Percentiles rank a stretch among this genome's conserved stretches.
These are phyloP conservation scores for Gynandropsis gynandra DNA, from an alignment of 345 rosid species.

Conservation along the genomic window DNA sequence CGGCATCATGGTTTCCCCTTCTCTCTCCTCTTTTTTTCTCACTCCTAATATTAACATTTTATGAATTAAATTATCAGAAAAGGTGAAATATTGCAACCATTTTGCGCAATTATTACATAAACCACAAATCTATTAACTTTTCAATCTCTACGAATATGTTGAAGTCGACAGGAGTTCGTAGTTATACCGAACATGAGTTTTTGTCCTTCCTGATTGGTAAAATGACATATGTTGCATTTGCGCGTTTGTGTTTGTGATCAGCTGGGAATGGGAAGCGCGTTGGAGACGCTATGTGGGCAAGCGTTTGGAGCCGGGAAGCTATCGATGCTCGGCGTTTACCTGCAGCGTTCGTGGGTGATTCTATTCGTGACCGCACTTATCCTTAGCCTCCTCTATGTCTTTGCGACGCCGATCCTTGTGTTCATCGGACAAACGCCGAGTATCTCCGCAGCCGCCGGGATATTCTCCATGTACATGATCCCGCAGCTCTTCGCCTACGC, in stretches of 20 bases:
- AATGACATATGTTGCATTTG: not conserved
- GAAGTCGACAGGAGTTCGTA: too few species aligned
- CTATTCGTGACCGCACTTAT: conserved; percentile 48
- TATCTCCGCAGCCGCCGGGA: conserved; percentile 67
- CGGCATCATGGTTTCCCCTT: conserved; percentile 56
- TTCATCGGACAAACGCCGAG: conserved; percentile 61
- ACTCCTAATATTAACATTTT: not conserved
- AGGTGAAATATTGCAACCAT: too few species aligned
- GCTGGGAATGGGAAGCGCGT: conserved; percentile 99
- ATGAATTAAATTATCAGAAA: too few species aligned
- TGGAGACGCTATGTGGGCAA: conserved; percentile 92
- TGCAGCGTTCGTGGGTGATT: conserved; percentile 92
- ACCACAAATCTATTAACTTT: not conserved
- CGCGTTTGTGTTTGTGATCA: conserved; percentile 14
- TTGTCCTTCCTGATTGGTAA: too few species aligned
- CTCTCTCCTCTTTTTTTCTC: not conserved
- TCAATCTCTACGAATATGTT: not conserved
- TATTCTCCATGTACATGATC: conserved; percentile 67
- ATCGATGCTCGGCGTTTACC: conserved; percentile 81
- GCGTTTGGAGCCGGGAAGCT: conserved; percentile 80
- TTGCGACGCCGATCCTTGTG: conserved; percentile 43
- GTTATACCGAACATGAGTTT: too few species aligned
- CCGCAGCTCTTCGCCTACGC: conserved; percentile 85
- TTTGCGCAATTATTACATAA: too few species aligned
- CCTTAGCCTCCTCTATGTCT: conserved; percentile 51